Evolutionary conservation across 495 filamentous ascomycete genomes (phyloP).

Genomic region (Glarea lozoyensis): DNA sequence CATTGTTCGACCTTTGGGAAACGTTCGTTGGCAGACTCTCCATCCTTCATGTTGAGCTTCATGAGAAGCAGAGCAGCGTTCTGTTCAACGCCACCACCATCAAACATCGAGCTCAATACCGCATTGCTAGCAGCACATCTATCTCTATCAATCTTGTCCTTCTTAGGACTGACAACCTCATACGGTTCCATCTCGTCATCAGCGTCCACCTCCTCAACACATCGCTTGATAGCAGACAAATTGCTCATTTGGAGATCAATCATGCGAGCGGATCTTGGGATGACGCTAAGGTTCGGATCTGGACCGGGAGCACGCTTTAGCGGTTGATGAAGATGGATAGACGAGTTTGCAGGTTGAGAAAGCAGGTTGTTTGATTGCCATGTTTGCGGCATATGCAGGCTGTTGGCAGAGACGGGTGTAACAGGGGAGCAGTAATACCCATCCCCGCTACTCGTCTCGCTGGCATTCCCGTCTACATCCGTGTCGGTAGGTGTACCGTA

Average conservation of each 20-base stretch:
- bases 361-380: slow-evolving; percentile 22
- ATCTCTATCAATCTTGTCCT: slow-evolving; percentile 22
- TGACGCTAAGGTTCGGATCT: slow-evolving; percentile 34
- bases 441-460: slow-evolving; percentile 15
- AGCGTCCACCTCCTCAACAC: slow-evolving; percentile 14
- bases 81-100: slow-evolving; percentile 28
- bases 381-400: slow-evolving; percentile 2
- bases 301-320: neutral
- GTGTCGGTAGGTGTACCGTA: slow-evolving; percentile 29
- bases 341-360: slow-evolving; percentile 12
- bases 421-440: slow-evolving; percentile 22
- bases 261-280: slow-evolving; percentile 26
- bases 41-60: slow-evolving; percentile 42
- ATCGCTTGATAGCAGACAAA: slow-evolving; percentile 12
- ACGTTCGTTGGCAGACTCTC: slow-evolving; percentile 11
- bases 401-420: slow-evolving; percentile 13
- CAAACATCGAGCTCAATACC: too few relatives aligned
- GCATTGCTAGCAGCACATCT: too few relatives aligned
- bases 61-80: slow-evolving; percentile 50
- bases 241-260: slow-evolving; percentile 3
- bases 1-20: neutral
- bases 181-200: slow-evolving; percentile 18
- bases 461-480: slow-evolving; percentile 23
- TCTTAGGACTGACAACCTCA: slow-evolving; percentile 12
- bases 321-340: slow-evolving; percentile 9